Base-by-base conservation (phyloP, 2,329 filamentous ascomycete species). In the Aureobasidium subglaciale region DNA sequence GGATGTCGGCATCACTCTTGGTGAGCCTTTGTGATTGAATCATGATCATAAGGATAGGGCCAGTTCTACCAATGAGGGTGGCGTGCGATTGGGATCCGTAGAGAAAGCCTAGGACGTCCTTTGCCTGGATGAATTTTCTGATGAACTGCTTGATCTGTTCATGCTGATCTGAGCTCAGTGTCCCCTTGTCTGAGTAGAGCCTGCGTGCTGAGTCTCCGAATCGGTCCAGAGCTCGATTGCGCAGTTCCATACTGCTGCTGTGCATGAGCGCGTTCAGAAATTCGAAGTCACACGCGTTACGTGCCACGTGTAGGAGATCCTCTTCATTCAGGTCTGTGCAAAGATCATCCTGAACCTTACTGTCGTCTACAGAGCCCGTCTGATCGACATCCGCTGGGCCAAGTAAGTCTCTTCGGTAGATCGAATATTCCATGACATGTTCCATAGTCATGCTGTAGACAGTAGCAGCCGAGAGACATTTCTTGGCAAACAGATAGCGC, bases 51-150 rank as follows among this genome's bases (percentile, higher is more conserved):
- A 96, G 77, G 53, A 97, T 87, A 60, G 96, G 95, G 37, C 80
- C 79, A 64, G 88, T 88, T 62, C 90, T 84, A 32, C 80, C 78
- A 18, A 95, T 93, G 53, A 97, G 83, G 65, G 96, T 90, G 1
- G 91, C 90, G 65, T 97, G 93, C 29, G 92, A 96, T 56, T 90
- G 90, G 13, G 92, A 84, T 2, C 92, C 89, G 50, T 96, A 81
- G 42, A 99, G 84, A 69, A 96, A 97, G 58, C 90, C 83, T 22
- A 95, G 81, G 24, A 97, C 75, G 53, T 84, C 83, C 35, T 86
- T 85, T 6, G 78, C 73, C 15, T 86, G 76, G 30, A 97, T 75
- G 60, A 88, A 86, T 22, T 81, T 75, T 5, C 88, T 83, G 53
- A 95, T 74, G 62, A 86, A 85, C 5, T 24, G 6, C 11, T 79